Base-by-base conservation (phyloP, 192 early-diverging fungal species). In the Phycomyces blakesleeanus region DNA sequence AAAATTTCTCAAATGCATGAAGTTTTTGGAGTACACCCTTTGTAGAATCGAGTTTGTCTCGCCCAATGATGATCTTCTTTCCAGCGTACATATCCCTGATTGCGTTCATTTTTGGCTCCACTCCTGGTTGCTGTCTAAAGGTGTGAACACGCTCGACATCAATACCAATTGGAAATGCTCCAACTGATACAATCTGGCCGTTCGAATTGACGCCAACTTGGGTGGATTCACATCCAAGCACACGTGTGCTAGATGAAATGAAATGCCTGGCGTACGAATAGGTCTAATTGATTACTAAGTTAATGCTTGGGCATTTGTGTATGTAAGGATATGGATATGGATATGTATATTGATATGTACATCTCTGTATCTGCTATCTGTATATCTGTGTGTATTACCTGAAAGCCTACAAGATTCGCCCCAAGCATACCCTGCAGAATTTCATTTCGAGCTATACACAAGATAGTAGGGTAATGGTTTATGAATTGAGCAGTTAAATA, bases 121-220 rank as follows among this genome's bases (percentile, higher is more conserved):
- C 94, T 3, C 69, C 75, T 12, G 86, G 80, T 47, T 73, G 67
- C 40, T 88, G 83, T 57, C 91, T 83, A 42, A 81, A 80, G 15
- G 59, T 37, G 51, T 93, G 80, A 12, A 95, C 81, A 5, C 85
- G 74, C n/a, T 88, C 75, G 11, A 88, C 81, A 66, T 99, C 95
- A 64, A 99, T 97, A 14, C 97, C 97, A 54, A 99, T 96, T 1
- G 97, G 97, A 73, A 97, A 97, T 12, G 95, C 93, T 55, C 91
- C 91, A 0, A 98, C 88, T 38, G 85, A 71, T 1, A 98, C 93
- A 8, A 85, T 76, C 38, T 82, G 84, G 15, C 94, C 94, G 38
- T 87, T 81, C 61, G 85, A 87, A 75, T 97, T 92, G 16, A 98
- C 91, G 3, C 93, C 93, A 12, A 78, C 87, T 5, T 93, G 96